Percentiles rank a stretch among this genome's conserved stretches.
phyloP scores from a whole-genome alignment of 352 stramenopile species.

The Phytophthora ramorum region DNA sequence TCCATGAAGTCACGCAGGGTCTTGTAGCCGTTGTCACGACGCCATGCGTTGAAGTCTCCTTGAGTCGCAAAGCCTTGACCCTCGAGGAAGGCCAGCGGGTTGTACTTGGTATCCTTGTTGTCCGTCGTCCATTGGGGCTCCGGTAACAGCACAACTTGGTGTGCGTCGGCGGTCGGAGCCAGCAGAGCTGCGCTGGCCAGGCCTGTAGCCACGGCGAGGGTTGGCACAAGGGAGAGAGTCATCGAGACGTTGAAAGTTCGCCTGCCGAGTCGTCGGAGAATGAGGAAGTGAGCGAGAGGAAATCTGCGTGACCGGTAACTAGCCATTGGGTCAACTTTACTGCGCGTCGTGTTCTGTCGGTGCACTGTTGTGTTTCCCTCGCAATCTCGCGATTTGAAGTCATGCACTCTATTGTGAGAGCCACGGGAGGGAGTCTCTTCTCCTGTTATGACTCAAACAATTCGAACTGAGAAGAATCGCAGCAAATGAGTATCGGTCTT shows the following conservation, averaged over 20 bases:
- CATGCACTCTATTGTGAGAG: no score
- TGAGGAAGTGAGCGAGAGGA: slow-evolving; percentile 11
- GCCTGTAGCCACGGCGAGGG: slow-evolving; percentile 20
- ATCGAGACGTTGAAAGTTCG: slow-evolving; percentile 6
- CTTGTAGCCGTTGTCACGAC: slow-evolving; percentile 42
- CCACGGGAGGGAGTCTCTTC: neutral
- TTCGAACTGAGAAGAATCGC: no score
- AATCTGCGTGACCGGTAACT: neutral
- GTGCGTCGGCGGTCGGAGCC: slow-evolving; percentile 27
- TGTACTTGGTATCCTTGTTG: slow-evolving; percentile 41
- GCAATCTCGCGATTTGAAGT: neutral
- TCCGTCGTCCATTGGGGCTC: slow-evolving; percentile 42
- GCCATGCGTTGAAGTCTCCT: slow-evolving; percentile 44
- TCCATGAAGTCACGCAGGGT: slow-evolving; percentile 51
- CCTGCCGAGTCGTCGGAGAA: neutral
- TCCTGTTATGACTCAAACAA: neutral
- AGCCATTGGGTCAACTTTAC: no score
- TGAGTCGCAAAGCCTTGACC: slow-evolving; percentile 46
- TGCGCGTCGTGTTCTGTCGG: neutral
- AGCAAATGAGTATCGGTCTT: no score
- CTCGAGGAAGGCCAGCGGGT: slow-evolving; percentile 57
- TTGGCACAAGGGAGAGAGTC: slow-evolving; percentile 23
- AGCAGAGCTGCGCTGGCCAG: slow-evolving; percentile 28
- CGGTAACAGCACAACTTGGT: slow-evolving; percentile 45
- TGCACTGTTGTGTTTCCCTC: slow-evolving; percentile 1